These are phyloP conservation scores for Cryptosporidium ryanae DNA, from an alignment of 169 alveolate genomes.

Conservation along the genomic window DNA sequence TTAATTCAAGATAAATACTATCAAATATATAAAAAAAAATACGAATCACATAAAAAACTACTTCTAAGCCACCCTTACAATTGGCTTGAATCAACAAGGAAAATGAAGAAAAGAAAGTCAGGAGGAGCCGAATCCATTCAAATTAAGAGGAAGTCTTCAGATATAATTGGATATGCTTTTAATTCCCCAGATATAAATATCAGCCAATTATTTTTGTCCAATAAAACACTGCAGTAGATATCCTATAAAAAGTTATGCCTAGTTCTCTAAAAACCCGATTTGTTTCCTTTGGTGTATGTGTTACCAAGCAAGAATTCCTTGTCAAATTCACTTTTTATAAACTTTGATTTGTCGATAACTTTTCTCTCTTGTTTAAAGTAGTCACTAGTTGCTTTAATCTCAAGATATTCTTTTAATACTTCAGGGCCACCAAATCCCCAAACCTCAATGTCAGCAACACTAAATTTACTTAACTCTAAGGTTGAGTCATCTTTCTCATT, in stretches of 20 bases:
- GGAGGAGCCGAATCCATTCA: slow-evolving; percentile 16
- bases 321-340: slow-evolving; percentile 64
- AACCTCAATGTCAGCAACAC: slow-evolving; percentile 69
- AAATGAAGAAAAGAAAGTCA: slow-evolving; percentile 43
- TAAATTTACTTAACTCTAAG: slow-evolving; percentile 38
- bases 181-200: slow-evolving; percentile 66
- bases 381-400: slow-evolving; percentile 49
- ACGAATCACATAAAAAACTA: slow-evolving; percentile 47
- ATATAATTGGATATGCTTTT: slow-evolving; percentile 71
- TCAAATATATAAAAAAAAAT: slow-evolving; percentile 47
- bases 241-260: neutral
- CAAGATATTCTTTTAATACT: slow-evolving; percentile 35
- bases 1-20: slow-evolving; percentile 54
- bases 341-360: slow-evolving; percentile 64
- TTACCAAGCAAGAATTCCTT: slow-evolving; percentile 49
- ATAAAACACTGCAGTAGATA: slow-evolving; percentile 9
- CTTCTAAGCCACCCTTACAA: slow-evolving; percentile 28
- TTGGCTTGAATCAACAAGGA: slow-evolving; percentile 69
- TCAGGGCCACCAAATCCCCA: slow-evolving; percentile 66
- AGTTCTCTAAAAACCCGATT: neutral
- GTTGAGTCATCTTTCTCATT: slow-evolving; percentile 46
- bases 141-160: slow-evolving; percentile 54
- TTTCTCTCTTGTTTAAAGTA: slow-evolving; percentile 64
- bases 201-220: slow-evolving; percentile 56
- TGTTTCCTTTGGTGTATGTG: slow-evolving; percentile 28